phyloP scores from a whole-genome alignment of 2,329 filamentous ascomycete species.

The Phaeomoniella chlamydospora region DNA sequence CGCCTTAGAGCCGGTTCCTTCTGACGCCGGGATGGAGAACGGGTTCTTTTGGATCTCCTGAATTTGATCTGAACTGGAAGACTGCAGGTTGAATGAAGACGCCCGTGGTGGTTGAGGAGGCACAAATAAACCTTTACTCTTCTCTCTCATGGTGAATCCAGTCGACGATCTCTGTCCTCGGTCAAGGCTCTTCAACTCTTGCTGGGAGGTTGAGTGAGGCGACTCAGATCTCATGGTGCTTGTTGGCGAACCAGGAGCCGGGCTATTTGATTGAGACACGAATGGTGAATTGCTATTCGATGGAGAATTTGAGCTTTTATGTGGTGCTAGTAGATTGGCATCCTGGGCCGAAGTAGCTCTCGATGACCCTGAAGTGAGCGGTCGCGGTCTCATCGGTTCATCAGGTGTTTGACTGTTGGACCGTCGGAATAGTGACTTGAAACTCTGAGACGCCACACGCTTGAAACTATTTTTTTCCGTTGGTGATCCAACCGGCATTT shows the following conservation, averaged over 20 bases:
- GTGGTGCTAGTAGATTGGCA: constrained; percentile 3
- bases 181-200: constrained; percentile 4
- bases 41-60: neutral
- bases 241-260: constrained; percentile 19
- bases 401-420: constrained; percentile 5
- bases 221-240: constrained; percentile 11
- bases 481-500: neutral
- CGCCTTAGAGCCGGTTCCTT: constrained; percentile 62
- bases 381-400: neutral
- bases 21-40: constrained; percentile 44
- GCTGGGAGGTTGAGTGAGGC: constrained; percentile 1
- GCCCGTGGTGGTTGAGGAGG: neutral
- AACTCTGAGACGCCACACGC: constrained; percentile 1
- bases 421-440: constrained; percentile 13
- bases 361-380: neutral
- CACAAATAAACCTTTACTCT: constrained; percentile 7
- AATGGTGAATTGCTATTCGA: constrained; percentile 19
- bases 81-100: constrained; percentile 6
- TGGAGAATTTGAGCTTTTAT: constrained; percentile 20
- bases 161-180: constrained; percentile 10
- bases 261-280: constrained; percentile 20
- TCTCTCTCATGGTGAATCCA: constrained; percentile 11
- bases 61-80: constrained; percentile 5
- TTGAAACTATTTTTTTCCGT: neutral
- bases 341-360: neutral